Base-by-base conservation (phyloP, 2,329 filamentous ascomycete species). In the Phaeosphaeria sp. region DNA sequence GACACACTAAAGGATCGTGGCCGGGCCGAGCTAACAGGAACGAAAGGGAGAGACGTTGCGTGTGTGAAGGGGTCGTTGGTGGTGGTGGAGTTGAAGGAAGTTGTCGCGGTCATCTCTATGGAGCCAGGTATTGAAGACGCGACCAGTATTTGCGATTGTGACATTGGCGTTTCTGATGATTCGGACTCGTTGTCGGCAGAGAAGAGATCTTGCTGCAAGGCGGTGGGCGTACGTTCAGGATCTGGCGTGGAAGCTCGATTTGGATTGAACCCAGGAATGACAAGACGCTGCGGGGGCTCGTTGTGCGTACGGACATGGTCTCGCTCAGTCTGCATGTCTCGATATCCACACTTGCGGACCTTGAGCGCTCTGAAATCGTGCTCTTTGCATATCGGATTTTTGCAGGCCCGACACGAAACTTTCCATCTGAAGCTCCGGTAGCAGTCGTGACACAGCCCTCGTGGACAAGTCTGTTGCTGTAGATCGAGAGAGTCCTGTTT, bases 391-490 rank as follows among this genome's bases (percentile, higher is more conserved):
- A 87, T 74, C 2, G 84, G 80, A 53, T 80, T 84, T 42, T 84
- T 84, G 74, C 85, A 87, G 44, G 78, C 80, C 65, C 84, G 83
- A 70, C 85, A 87, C 40, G 83, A 80, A n/a, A 87, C 80, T 64
- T 85, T 86, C 85, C 85, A 87, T 48, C 83, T 80, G 47, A 84
- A 82, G n/a, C 81, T 83, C 27, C 82, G 79, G 61, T 85, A 85
- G 68, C 85, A 87, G 56, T 86, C 83, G 51, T 84, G 80, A 66
- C 85, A 87, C 18, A 87, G 69, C 47, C 84, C 84, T 44, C 85
- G 81, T 2, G 85, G 85, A 66, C 81, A 86, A 22, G 79, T 79
- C 44, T 75, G 68, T n/a, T 74, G 72, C 53, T 79, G 77, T 17
- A 79, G 66, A 17, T 80, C 69, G 68, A 84, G 56, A 69, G 76